Percentiles rank a stretch among this genome's conserved stretches.
Conservation (phyloP, 148 eudicot species). For the Camellia lanceoleosa region DNA sequence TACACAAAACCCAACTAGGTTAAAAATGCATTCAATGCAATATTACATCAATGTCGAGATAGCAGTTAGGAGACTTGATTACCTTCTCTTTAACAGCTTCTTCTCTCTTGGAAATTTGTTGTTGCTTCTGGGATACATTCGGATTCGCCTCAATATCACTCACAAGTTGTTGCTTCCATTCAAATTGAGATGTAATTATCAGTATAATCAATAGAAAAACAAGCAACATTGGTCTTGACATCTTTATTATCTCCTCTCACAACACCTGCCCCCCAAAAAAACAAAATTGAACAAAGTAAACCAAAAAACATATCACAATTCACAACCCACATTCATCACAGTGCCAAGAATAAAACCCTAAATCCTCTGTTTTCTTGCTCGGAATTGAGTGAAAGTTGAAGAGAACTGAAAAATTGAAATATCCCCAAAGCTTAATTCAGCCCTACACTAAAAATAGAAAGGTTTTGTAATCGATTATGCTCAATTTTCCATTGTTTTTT, state of each 20-base stretch:
- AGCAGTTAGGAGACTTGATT: not conserved
- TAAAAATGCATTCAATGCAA: not conserved
- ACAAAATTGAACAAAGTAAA: not conserved
- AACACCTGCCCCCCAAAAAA: slow-evolving; percentile 17
- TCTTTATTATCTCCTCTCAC: slow-evolving; percentile 26
- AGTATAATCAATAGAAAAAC: slow-evolving; percentile 62
- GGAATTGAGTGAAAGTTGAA: not conserved
- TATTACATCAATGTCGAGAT: not conserved
- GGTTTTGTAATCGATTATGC: not conserved
- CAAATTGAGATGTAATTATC: slow-evolving; percentile 79
- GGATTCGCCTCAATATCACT: slow-evolving; percentile 51
- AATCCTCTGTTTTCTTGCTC: not conserved
- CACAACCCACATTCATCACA: not conserved
- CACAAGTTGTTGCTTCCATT: slow-evolving; percentile 70
- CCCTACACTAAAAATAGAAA: not conserved
- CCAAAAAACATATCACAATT: not conserved
- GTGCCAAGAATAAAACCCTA: not conserved
- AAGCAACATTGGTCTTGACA: slow-evolving; percentile 71
- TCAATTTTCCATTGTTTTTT: not conserved
- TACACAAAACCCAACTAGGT: not conserved
- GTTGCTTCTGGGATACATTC: slow-evolving; percentile 50
- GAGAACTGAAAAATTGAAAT: not conserved
- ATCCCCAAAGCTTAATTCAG: not conserved
- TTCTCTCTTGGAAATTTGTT: slow-evolving; percentile 49
- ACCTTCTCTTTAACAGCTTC: slow-evolving; percentile 90